phyloP scores from a whole-genome alignment of 139 green algal genomes.

The Micractinium conductrix region DNA sequence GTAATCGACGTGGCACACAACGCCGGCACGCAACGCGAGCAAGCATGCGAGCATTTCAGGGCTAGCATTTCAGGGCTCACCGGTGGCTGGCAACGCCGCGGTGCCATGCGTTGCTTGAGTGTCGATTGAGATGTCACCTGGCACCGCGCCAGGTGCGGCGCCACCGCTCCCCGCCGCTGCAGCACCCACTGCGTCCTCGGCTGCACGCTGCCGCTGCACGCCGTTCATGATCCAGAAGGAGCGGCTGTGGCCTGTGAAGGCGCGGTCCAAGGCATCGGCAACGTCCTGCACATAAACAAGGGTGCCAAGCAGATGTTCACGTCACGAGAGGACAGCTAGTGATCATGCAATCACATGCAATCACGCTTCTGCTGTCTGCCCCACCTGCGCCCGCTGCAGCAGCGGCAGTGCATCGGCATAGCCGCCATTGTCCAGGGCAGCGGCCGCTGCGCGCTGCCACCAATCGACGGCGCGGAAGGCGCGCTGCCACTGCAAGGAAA shows the following conservation, averaged over 20 bases:
- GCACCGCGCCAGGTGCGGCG: too few species aligned
- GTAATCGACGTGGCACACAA: too few species aligned
- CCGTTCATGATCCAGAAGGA: slow-evolving; percentile 13
- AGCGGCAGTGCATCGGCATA: slow-evolving; percentile 46
- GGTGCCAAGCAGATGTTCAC: neutral
- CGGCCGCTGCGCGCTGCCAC: slow-evolving; percentile 50
- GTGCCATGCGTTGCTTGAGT: too few species aligned
- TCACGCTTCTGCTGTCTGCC: neutral
- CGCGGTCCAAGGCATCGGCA: neutral
- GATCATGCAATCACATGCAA: neutral
- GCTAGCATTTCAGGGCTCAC: too few species aligned
- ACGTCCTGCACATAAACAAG: slow-evolving; percentile 14
- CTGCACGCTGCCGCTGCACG: neutral
- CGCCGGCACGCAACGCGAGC: too few species aligned
- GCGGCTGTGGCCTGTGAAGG: slow-evolving; percentile 20
- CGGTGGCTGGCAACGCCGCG: too few species aligned
- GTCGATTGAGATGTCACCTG: too few species aligned
- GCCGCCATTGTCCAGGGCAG: slow-evolving; percentile 30
- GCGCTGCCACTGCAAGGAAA: slow-evolving; percentile 30
- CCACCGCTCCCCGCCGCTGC: too few species aligned
- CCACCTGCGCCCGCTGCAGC: slow-evolving; percentile 40
- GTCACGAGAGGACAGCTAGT: neutral
- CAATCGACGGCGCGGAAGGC: slow-evolving; percentile 49
- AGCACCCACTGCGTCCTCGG: too few species aligned
- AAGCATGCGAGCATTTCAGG: too few species aligned